Evolutionary conservation across 768 basidiomycete genomes (phyloP).

Genomic region (Tulasnella sp.): DNA sequence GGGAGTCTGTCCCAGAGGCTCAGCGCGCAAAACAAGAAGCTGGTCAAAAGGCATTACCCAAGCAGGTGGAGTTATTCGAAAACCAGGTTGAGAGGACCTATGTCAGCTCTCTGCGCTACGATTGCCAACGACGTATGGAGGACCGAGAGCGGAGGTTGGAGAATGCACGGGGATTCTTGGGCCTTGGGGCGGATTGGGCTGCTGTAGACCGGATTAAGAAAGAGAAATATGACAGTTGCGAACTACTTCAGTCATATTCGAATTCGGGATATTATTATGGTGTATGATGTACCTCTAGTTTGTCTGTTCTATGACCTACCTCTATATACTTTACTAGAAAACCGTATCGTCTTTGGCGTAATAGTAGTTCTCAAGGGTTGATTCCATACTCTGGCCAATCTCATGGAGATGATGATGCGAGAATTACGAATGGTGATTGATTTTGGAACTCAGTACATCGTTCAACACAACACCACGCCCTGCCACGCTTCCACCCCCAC

Average conservation of each 20-base stretch:
- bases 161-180: slow-evolving; percentile 73
- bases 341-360: too few relatives aligned
- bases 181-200: slow-evolving; percentile 85
- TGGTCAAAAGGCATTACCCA: slow-evolving; percentile 23
- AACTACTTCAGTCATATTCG: background rate
- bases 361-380: too few relatives aligned
- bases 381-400: too few relatives aligned
- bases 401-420: too few relatives aligned
- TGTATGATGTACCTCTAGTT: too few relatives aligned
- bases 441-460: too few relatives aligned
- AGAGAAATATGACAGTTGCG: slow-evolving; percentile 32
- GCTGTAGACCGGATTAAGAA: slow-evolving; percentile 61
- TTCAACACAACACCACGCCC: too few relatives aligned
- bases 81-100: slow-evolving; percentile 59
- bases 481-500: too few relatives aligned
- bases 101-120: slow-evolving; percentile 50
- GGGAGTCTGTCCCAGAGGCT: slow-evolving; percentile 27
- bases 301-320: too few relatives aligned
- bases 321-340: too few relatives aligned
- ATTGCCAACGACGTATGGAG: slow-evolving; percentile 61
- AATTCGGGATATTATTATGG: background rate
- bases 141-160: slow-evolving; percentile 58
- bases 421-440: too few relatives aligned
- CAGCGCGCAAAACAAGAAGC: slow-evolving; percentile 21
- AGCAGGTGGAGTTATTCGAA: slow-evolving; percentile 53